Evolutionary conservation across 73 alveolate genomes (phyloP).

Genomic region (Paramecium caudatum): DNA sequence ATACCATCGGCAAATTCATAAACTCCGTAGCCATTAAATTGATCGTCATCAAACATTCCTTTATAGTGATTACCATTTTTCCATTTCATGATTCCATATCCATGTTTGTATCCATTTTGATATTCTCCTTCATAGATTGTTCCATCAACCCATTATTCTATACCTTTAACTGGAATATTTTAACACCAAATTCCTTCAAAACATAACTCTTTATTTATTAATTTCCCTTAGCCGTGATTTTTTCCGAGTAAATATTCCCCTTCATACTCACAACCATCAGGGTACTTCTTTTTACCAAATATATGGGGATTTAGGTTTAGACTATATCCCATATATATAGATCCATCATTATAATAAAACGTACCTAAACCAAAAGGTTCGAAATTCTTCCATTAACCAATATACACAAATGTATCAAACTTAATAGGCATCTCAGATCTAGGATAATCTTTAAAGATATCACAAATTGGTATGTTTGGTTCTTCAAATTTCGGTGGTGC

Average conservation of each 20-base stretch:
- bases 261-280: conserved; percentile 58
- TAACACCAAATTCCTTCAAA: conserved; percentile 79
- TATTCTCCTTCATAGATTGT: conserved; percentile 75
- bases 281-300: conserved; percentile 1
- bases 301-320: conserved; percentile 5
- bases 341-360: conserved; percentile 19
- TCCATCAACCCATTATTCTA: conserved; percentile 83
- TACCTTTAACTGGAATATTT: conserved; percentile 77
- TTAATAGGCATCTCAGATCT: conserved; percentile 10
- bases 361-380: conserved; percentile 62
- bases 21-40: conserved; percentile 83
- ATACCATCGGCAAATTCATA: conserved; percentile 82
- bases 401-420: not conserved
- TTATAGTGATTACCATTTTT: conserved; percentile 82
- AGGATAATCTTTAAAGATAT: not conserved
- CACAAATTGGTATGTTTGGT: not conserved
- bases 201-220: not conserved
- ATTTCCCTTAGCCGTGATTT: conserved; percentile 47
- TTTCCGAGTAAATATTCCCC: conserved; percentile 49
- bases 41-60: conserved; percentile 85
- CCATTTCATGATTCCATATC: conserved; percentile 79
- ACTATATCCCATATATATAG: conserved; percentile 18
- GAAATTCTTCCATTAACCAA: conserved; percentile 58
- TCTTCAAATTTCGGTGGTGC: not conserved
- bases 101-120: conserved; percentile 73